Evolutionary conservation across 2,329 filamentous ascomycete genomes (phyloP), one percentile per base, ranked within the genome.

Genomic region (Sporothrix humicola): DNA sequence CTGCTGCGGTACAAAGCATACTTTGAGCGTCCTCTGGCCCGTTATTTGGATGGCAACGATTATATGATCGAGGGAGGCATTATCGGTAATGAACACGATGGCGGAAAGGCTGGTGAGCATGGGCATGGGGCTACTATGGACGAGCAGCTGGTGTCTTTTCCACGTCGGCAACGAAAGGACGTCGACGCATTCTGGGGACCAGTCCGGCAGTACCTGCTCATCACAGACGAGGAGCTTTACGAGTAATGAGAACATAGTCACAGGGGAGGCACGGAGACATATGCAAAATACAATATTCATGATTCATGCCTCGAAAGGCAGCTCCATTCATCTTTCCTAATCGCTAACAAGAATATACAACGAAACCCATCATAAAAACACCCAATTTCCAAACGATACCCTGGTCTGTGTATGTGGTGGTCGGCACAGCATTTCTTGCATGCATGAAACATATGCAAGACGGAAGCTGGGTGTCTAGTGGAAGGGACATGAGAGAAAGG

Each of bases 141-240:
- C 59, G 23, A 59, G 10, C 52, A 42, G 44, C 9, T 46, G 17
- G 3, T 54, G 17, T 13, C 23, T 7, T 26, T 15, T 6, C 6
- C 44, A 31, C 59, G 37, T 46, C 68, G 66, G 12, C 58, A 54
- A 13, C 26, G 7, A 20, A 42, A 63, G 13, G 68, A 66, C 9
- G 56, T 58, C 3, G 44, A 71, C 13, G 54, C 63, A 1, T 75
- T 61, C 59, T 75, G 74, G 74, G 31, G 37, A 9, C 10, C 50
- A 0, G 63, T 75, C 23, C 71, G 74, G 17, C 50, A 58, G 23
- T 70, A 69, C 13, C 31, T 75, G 37, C 7, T 44, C 7, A 66
- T 74, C 13, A 50, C 58, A 3, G 73, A 75, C 44, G 74, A 74
- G 7, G 73, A 74, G 3, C 63, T 73, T 4, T 72, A 72, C 46